Evolutionary conservation across 2,329 filamentous ascomycete genomes (phyloP).

Genomic region (Aspergillus tanneri): DNA sequence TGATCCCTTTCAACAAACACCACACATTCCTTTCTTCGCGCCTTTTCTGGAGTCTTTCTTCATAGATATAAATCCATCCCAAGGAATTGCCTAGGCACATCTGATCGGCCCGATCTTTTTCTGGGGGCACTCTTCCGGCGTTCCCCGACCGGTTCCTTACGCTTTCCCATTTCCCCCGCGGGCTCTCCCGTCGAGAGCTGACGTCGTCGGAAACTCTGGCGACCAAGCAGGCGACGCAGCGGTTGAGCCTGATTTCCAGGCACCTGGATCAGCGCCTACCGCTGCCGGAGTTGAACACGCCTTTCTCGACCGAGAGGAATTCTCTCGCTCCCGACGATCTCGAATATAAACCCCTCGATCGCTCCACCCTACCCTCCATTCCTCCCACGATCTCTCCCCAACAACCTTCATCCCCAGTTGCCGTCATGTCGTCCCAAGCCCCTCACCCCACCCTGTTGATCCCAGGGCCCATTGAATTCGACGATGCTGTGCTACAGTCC

Average conservation of each 20-base stretch:
- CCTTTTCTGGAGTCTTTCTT: too few species aligned
- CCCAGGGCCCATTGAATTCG: conserved; percentile 95
- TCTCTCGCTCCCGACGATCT: conserved; percentile 54
- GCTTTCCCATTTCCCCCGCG: conserved; percentile 24
- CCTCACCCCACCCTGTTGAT: conserved; percentile 79
- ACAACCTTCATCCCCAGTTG: conserved; percentile 22
- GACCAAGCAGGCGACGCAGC: conserved; percentile 49
- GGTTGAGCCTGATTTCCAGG: conserved; percentile 60
- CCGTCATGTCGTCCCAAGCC: conserved; percentile 58
- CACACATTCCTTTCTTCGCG: too few species aligned
- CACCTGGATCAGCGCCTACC: conserved; percentile 57
- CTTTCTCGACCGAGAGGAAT: conserved; percentile 60
- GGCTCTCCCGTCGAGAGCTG: conserved; percentile 35
- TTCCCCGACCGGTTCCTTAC: conserved; percentile 11
- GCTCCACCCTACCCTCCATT: conserved; percentile 27
- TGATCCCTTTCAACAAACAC: too few species aligned
- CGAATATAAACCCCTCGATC: conserved; percentile 49
- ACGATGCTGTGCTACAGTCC: conserved; percentile 90
- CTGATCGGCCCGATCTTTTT: conserved; percentile 17
- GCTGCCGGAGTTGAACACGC: conserved; percentile 61
- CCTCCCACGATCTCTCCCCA: conserved; percentile 11
- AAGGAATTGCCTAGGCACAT: too few species aligned
- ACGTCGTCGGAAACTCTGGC: conserved; percentile 47
- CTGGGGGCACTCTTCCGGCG: conserved; percentile 3
- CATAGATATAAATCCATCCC: too few species aligned